Evolutionary conservation across 2,329 filamentous ascomycete species (phyloP), one percentile per base, ranked within the genome.

Genomic region (Metarhizium anisopliae): DNA sequence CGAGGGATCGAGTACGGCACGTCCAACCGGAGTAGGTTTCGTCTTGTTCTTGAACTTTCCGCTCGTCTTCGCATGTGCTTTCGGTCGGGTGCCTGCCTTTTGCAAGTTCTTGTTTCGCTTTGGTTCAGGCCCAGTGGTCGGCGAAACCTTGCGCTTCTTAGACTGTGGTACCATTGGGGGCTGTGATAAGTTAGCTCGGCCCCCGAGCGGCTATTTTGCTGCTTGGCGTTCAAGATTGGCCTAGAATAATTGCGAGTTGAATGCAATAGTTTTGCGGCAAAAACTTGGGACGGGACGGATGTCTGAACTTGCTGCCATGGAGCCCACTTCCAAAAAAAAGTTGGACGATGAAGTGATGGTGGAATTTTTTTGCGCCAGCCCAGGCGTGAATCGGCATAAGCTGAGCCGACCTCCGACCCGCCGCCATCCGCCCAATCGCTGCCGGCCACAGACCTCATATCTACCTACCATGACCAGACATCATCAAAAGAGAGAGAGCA

Each of bases 1-100:
- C 59, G 77, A 70, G 35, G 76, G 70, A 47, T 74, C 72, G 25
- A 81, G 72, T 2, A 73, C 47, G 60, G 66, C 20, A 57, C 50
- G 42, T 53, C 2, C 58, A 51, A 52, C 58, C 56, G 63, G 61
- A 20, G 59, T 59, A 51, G 50, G 55, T 43, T 59, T 62, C 14
- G 59, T 25, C 25, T 55, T 56, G 45, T 38, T 42, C 52, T 54
- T 52, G 40, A 38, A 6, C 32, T 57, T 52, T 18, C 5, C 38
- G 38, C 40, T 14, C 38, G 35, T n/a, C 36, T 56, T 54, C n/a
- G 52, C 14, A 51, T n/a, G 36, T 25, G 51, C n/a, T 47, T 43
- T 45, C 29, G 45, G 18, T 10, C 56, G 36, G 42, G 32, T 16
- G 49, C 29, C 51, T 1, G 30, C 7, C 14, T 47, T 50, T 50